A percentile compares a stretch with the other conserved stretches of the same genome.
phyloP scores from a whole-genome alignment of 2,329 filamentous ascomycete genomes.

The Nemania sp. region DNA sequence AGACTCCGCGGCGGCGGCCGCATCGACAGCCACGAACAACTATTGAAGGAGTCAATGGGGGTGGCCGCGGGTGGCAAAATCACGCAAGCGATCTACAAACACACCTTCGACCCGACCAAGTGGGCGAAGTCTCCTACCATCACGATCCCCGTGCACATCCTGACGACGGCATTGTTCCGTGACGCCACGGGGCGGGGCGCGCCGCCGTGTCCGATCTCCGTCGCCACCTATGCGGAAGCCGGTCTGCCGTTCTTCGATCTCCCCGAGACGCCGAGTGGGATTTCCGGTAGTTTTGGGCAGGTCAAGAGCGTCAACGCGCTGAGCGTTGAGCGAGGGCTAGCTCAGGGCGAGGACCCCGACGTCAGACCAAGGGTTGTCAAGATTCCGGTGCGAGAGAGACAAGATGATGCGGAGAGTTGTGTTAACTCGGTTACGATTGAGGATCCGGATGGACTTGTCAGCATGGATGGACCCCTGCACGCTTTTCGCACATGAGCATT shows the following conservation, averaged over 20 bases:
- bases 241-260: constrained; percentile 46
- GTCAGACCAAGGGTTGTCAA: constrained; percentile 17
- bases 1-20: not conserved
- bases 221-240: constrained; percentile 39
- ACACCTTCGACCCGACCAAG: not conserved
- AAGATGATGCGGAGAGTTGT: not conserved
- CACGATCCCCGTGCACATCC: constrained; percentile 42
- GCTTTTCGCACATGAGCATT: constrained; percentile 20
- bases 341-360: constrained; percentile 4
- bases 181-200: constrained; percentile 43
- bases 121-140: constrained; percentile 24
- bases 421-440: constrained; percentile 9
- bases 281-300: constrained; percentile 25
- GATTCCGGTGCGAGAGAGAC: not conserved
- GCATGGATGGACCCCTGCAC: constrained; percentile 22
- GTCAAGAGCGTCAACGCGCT: constrained; percentile 30
- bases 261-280: constrained; percentile 29
- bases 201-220: constrained; percentile 43
- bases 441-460: constrained; percentile 27
- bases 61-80: constrained; percentile 30
- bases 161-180: constrained; percentile 43
- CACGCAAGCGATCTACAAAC: constrained; percentile 25
- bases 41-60: constrained; percentile 13
- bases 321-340: constrained; percentile 23
- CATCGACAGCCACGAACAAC: too few relatives aligned